Evolutionary conservation across 192 early-diverging fungal species (phyloP), one percentile per base, ranked within the genome.

Genomic region (Backusella sp.): DNA sequence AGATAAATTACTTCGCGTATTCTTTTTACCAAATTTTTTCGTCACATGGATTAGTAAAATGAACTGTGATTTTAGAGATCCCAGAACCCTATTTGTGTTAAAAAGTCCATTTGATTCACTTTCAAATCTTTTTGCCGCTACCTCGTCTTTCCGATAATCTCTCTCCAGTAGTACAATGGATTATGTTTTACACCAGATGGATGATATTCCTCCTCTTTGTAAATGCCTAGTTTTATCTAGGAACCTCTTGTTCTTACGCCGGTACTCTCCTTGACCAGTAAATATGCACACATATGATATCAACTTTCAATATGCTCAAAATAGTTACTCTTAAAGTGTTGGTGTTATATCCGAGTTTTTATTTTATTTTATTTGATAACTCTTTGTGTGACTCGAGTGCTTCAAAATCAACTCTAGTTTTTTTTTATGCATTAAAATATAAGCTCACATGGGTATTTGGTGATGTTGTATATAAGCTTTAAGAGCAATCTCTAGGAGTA

Each of bases 1-100:
- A 53, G 5, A 8, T 23, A 11, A 11, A 67, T 59, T 32, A 35
- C 1, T 35, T n/a, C 32, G 30, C 14, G 28, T 67, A 35, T 67
- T 35, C 19, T 30, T 67, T 67, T 73, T 84, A 92, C 86, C 70
- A 79, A 66, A 90, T 75, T 23, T 83, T 75, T 8, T 59, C 19
- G 14, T 83, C 56, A n/a, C 85, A 76, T 42, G 77, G 80, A 72
- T 83, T 80, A 26, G 72, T 56, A 68, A 85, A 76, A 8, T 83
- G 79, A 32, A 82, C 77, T 1, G 80, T 62, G 1, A 85, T 66
- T 17, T 73, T 74, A 14, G 76, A 77, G 19, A 77, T 80, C 7
- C 83, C 23, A 17, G 79, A 68, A 39, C 1, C 84, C 82, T 39
- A 83, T 82, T 32, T 81, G 75, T 72, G 80, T 72, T 39, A 70